A percentile compares a stretch with the other conserved stretches of the same genome.
Evolutionary conservation across 73 alveolate genomes (phyloP).

Genomic region (Paramecium biaurelia): DNA sequence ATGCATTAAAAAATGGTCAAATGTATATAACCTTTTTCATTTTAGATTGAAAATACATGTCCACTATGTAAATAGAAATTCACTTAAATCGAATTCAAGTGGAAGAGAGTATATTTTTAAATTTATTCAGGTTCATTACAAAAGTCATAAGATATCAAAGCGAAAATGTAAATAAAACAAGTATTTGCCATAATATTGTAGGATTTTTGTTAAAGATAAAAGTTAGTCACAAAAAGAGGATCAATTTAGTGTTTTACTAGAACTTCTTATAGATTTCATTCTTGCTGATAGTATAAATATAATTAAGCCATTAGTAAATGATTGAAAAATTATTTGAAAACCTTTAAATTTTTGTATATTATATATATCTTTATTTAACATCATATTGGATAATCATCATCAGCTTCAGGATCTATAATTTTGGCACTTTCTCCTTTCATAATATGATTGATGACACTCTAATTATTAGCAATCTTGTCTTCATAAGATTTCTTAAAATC

Average conservation of each 20-base stretch:
- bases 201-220: constrained; percentile 1
- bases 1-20: neutral
- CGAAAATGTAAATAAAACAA: neutral
- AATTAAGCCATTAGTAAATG: neutral
- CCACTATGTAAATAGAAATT: constrained; percentile 36
- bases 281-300: constrained; percentile 4
- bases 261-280: neutral
- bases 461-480: constrained; percentile 17
- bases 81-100: neutral
- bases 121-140: constrained; percentile 11
- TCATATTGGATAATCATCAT: constrained; percentile 54
- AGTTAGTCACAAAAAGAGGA: neutral
- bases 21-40: neutral
- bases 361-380: neutral
- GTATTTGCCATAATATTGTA: neutral
- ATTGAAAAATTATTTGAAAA: neutral
- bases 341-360: neutral
- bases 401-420: constrained; percentile 49
- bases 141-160: constrained; percentile 22
- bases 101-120: constrained; percentile 8
- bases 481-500: constrained; percentile 54
- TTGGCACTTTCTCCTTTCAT: constrained; percentile 54
- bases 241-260: neutral
- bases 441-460: constrained; percentile 59
- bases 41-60: constrained; percentile 39